A percentile compares a stretch with the other conserved stretches of the same genome.
Conservation (phyloP, 2,329 filamentous ascomycete species). For the Colletotrichum tofieldiae region DNA sequence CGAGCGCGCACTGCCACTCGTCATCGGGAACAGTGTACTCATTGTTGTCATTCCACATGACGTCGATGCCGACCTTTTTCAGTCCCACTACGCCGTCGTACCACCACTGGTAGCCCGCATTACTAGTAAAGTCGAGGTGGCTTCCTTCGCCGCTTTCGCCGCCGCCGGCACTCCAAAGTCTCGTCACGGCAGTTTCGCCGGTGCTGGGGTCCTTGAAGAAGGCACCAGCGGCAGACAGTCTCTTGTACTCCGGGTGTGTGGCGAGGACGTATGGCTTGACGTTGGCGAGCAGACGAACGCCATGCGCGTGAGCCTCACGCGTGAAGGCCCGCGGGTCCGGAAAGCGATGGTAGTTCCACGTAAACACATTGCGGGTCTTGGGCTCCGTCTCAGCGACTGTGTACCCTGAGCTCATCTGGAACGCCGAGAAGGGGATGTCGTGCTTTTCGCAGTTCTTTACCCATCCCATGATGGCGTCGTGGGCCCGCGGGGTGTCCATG, state of each 20-base stretch:
- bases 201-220: slow-evolving; percentile 76
- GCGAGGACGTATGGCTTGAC: slow-evolving; percentile 81
- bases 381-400: slow-evolving; percentile 77
- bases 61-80: slow-evolving; percentile 76
- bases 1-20: slow-evolving; percentile 74
- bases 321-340: slow-evolving; percentile 78
- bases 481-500: slow-evolving; percentile 67
- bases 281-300: slow-evolving; percentile 79
- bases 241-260: slow-evolving; percentile 77
- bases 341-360: slow-evolving; percentile 81
- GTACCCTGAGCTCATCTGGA: slow-evolving; percentile 82
- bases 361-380: slow-evolving; percentile 80
- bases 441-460: slow-evolving; percentile 73
- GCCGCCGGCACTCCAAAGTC: slow-evolving; percentile 81
- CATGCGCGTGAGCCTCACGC: slow-evolving; percentile 72
- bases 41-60: slow-evolving; percentile 87
- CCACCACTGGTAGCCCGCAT: slow-evolving; percentile 80
- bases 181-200: slow-evolving; percentile 67
- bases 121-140: slow-evolving; percentile 81
- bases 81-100: slow-evolving; percentile 76
- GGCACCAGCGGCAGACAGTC: slow-evolving; percentile 70
- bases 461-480: slow-evolving; percentile 73
- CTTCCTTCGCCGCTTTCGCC: slow-evolving; percentile 79
- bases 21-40: slow-evolving; percentile 80
- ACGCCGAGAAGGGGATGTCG: slow-evolving; percentile 79